Percentiles rank a stretch among this genome's conserved stretches.
phyloP scores from a whole-genome alignment of 2,329 filamentous ascomycete genomes.

The Fusarium sp. region DNA sequence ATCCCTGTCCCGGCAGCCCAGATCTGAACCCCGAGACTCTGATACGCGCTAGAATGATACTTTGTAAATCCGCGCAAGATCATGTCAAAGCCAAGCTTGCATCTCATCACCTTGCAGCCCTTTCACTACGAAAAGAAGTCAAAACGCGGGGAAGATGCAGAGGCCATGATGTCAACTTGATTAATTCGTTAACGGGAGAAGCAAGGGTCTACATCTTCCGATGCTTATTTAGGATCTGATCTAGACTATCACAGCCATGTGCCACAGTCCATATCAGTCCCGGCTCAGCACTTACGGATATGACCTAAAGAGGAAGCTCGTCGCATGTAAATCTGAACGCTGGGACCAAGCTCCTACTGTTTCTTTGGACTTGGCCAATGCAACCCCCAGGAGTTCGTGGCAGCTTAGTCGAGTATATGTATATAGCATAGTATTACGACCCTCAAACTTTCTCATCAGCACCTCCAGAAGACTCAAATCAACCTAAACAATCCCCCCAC shows the following conservation, averaged over 20 bases:
- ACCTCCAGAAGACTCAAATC: background rate
- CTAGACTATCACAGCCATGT: background rate
- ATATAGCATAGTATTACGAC: background rate
- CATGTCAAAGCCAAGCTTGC: background rate
- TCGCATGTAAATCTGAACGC: background rate
- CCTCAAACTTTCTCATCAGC: rapidly evolving
- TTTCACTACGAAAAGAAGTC: background rate
- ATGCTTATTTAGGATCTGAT: background rate
- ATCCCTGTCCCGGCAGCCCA: background rate
- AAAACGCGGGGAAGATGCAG: background rate
- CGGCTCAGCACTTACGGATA: rapidly evolving
- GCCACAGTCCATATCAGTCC: rapidly evolving
- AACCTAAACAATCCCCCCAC: no score
- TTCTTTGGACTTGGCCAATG: rapidly evolving
- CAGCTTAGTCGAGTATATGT: background rate
- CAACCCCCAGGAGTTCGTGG: background rate
- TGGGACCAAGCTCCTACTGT: background rate
- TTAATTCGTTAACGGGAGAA: background rate
- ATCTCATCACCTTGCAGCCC: background rate
- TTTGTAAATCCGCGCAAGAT: background rate
- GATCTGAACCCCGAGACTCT: background rate
- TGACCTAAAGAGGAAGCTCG: background rate
- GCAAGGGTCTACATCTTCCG: background rate
- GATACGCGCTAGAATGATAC: background rate
- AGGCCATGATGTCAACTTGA: background rate